Evolutionary conservation across 1,284 basidiomycete species (phyloP).

Genomic region (Microbotryum lychnidis-dioicae): DNA sequence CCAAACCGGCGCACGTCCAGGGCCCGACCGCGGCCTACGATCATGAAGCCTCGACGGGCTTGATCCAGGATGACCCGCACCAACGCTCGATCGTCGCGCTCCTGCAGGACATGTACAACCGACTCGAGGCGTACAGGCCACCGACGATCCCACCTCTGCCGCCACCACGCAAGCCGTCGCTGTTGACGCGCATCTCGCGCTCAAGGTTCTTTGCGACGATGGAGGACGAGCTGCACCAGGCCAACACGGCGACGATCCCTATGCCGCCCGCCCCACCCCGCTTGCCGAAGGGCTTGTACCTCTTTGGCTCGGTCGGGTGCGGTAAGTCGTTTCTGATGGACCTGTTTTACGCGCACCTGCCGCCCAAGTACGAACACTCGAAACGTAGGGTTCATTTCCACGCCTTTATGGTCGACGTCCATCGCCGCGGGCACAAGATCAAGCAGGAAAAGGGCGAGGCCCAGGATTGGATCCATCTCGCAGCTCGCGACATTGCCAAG

Average conservation of each 20-base stretch:
- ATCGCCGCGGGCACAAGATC: conserved; percentile 78
- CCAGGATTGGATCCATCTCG: conserved; percentile 78
- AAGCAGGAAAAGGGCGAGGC: conserved; percentile 58
- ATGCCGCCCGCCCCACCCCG: conserved; percentile 52
- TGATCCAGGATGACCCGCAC: conserved; percentile 67
- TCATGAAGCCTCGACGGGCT: conserved; percentile 60
- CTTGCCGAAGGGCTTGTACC: conserved; percentile 81
- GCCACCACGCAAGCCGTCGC: conserved; percentile 16
- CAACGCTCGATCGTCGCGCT: conserved; percentile 76
- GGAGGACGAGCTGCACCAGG: conserved; percentile 25
- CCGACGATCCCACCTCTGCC: conserved; percentile 46
- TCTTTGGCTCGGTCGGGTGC: conserved; percentile 96
- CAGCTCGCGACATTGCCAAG: conserved; percentile 78
- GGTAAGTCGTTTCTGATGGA: conserved; percentile 99
- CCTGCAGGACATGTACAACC: conserved; percentile 70
- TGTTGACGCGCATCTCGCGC: conserved; percentile 40
- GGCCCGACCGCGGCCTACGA: conserved; percentile 63
- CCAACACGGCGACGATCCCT: conserved; percentile 25
- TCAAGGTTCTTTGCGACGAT: conserved; percentile 32
- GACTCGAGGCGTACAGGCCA: conserved; percentile 63
- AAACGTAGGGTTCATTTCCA: conserved; percentile 93
- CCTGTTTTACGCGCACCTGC: conserved; percentile 85
- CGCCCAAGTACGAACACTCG: conserved; percentile 55
- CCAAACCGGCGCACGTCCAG: too few species aligned
- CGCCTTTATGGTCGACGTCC: conserved; percentile 97